Conservation (phyloP, 352 stramenopile species). For the Poterioochromonas sp. region DNA sequence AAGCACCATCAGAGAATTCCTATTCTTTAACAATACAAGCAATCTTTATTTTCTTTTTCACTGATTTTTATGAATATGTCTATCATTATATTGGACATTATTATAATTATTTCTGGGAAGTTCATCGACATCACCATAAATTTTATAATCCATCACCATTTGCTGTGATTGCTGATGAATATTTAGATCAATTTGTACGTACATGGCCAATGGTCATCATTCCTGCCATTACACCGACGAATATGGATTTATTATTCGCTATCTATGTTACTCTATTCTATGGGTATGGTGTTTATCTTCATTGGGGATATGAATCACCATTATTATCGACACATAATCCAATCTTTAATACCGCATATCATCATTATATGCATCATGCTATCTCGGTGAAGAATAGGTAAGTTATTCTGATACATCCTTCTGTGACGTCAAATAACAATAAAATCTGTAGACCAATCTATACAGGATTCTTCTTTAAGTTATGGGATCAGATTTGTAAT, state of each 20-base stretch:
- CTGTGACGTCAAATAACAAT: too few relatives aligned
- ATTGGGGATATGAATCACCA: conserved; percentile 36
- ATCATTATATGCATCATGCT: conserved; percentile 40
- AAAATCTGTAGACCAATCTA: conserved; percentile 34
- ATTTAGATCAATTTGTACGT: conserved; percentile 38
- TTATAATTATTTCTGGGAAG: conserved; percentile 35
- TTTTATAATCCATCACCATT: conserved; percentile 41
- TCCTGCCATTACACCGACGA: conserved; percentile 38
- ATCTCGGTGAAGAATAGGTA: conserved; percentile 30
- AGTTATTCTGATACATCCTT: too few relatives aligned
- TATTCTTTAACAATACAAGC: conserved; percentile 19
- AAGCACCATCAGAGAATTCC: conserved; percentile 11
- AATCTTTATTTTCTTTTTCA: conserved; percentile 36
- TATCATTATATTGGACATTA: conserved; percentile 38
- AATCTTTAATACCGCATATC: conserved; percentile 41
- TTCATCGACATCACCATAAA: conserved; percentile 37
- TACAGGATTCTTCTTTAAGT: conserved; percentile 42
- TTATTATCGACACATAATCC: conserved; percentile 36
- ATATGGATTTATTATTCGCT: conserved; percentile 40
- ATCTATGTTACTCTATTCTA: conserved; percentile 36
- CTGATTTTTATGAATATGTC: conserved; percentile 39
- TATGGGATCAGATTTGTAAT: conserved; percentile 35
- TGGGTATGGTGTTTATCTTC: conserved; percentile 38
- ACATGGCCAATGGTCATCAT: conserved; percentile 36
- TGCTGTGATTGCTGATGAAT: conserved; percentile 39